Evolutionary conservation across 164 flowering plant genomes (phyloP).

Genomic region (Berberis vulgaris): DNA sequence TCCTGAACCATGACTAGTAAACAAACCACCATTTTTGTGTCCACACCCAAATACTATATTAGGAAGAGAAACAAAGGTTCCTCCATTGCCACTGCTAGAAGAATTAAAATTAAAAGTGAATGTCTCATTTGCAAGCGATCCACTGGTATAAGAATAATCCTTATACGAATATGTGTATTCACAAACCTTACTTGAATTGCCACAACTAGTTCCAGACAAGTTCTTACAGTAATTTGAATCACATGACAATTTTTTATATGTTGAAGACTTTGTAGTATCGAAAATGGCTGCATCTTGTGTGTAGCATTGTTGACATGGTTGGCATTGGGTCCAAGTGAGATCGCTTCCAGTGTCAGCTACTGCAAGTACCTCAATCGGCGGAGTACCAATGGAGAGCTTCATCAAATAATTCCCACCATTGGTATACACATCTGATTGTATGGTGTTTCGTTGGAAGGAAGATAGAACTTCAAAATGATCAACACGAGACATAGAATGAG

Average conservation of each 20-base stretch:
- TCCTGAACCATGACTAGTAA: conserved; percentile 25
- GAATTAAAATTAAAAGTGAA: conserved; percentile 23
- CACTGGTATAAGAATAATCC: conserved; percentile 27
- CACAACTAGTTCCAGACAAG: not conserved
- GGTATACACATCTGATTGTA: not conserved
- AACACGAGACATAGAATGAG: conserved; percentile 19
- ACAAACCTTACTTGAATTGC: conserved; percentile 5
- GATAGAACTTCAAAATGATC: conserved; percentile 2
- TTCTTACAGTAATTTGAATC: conserved; percentile 18
- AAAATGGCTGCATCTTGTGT: conserved; percentile 18
- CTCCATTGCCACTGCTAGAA: conserved; percentile 1
- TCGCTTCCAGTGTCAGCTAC: conserved; percentile 32
- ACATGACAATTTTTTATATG: conserved; percentile 34
- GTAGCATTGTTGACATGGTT: conserved; percentile 24
- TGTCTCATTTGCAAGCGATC: conserved; percentile 32
- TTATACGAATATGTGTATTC: conserved; percentile 22
- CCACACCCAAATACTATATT: conserved; percentile 42
- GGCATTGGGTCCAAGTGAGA: conserved; percentile 35
- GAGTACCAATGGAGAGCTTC: conserved; percentile 17
- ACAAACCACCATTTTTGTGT: conserved; percentile 28
- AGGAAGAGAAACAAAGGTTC: conserved; percentile 2
- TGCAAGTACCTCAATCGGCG: conserved; percentile 9
- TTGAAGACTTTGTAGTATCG: conserved; percentile 23
- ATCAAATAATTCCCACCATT: conserved; percentile 17
- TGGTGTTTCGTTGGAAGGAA: not conserved